Conservation (phyloP, 2,329 filamentous ascomycete genomes). For the Colletotrichum sp. region DNA sequence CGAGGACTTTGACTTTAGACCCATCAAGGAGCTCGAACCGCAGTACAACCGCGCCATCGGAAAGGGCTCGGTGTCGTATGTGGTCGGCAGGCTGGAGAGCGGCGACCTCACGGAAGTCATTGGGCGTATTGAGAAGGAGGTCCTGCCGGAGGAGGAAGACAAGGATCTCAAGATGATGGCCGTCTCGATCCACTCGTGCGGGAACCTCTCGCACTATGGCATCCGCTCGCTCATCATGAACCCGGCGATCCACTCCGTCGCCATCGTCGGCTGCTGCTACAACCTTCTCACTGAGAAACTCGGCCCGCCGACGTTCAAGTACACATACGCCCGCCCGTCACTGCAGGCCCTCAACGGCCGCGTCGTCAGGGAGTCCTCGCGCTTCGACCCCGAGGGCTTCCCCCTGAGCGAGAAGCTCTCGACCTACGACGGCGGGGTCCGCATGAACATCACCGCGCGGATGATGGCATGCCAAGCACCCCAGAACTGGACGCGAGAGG, state of each 20-base stretch:
- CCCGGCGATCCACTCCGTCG: conserved; percentile 83
- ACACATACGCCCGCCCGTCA: conserved; percentile 75
- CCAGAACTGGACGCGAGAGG: conserved; percentile 82
- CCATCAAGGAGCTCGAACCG: conserved; percentile 52
- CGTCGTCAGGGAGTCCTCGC: conserved; percentile 68
- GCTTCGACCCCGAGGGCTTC: conserved; percentile 89
- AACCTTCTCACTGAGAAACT: conserved; percentile 92
- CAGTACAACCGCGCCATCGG: conserved; percentile 64
- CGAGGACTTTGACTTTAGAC: conserved; percentile 46
- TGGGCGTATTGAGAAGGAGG: conserved; percentile 59
- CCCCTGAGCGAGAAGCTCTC: conserved; percentile 81
- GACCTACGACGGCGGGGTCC: conserved; percentile 68
- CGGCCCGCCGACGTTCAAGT: conserved; percentile 85
- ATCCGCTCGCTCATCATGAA: conserved; percentile 87
- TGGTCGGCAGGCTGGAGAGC: conserved; percentile 75
- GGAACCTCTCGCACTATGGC: conserved; percentile 95
- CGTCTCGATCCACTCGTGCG: conserved; percentile 95
- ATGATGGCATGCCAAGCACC: conserved; percentile 99
- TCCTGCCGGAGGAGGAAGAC: conserved; percentile 28
- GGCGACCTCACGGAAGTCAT: conserved; percentile 74
- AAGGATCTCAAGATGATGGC: conserved; percentile 71
- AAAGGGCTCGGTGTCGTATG: conserved; percentile 76
- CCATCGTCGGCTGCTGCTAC: conserved; percentile 98
- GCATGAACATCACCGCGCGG: conserved; percentile 92
- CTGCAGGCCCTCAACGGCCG: conserved; percentile 72